Evolutionary conservation across 148 eudicot species (phyloP), one percentile per base, ranked within the genome.

Genomic region (Fagopyrum tataricum): DNA sequence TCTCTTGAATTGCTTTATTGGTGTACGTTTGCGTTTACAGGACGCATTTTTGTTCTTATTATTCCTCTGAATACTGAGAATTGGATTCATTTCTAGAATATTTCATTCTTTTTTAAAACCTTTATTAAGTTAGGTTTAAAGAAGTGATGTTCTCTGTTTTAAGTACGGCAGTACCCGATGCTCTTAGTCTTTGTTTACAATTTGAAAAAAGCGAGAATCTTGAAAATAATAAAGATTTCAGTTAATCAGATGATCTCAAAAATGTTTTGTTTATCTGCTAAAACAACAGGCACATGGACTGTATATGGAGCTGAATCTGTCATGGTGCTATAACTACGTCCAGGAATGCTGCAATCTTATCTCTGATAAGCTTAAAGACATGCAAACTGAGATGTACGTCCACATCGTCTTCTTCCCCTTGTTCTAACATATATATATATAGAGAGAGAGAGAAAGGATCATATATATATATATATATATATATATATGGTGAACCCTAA

Each of bases 311-410:
- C 24, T 88, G 81, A 84, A 85, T 55, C 59, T 82, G 56, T 76
- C 91, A 17, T 79, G 77, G 0, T 92, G 95, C 61, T 96, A 96
- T 31, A 89, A 87, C 66, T 83, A 80, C 37, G 70, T 92, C 6
- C 90, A 96, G 53, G 82, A 85, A 67, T 90, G 76, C 51, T 89
- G 92, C 76, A 72, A 41, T 21, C 75, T 75, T 52, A 68, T 90
- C 69, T 59, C 74, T 2, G 75, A 75, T 59, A 76, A 86, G 80
- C 85, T 96, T 24, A 76, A 87, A 42, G 42, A 53, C 46, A 87
- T 96, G 90, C 72, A 82, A 67, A 87, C 88, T 73, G 85, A 89
- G 72, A 86, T 85, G 99, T 90, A 83, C 48, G 43, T 52, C 17
- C 21, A 2, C n/a, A n/a, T n/a, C n/a, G n/a, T n/a, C n/a, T n/a